Evolutionary conservation across 169 alveolate species (phyloP).

Genomic region (Plasmodium fragile): DNA sequence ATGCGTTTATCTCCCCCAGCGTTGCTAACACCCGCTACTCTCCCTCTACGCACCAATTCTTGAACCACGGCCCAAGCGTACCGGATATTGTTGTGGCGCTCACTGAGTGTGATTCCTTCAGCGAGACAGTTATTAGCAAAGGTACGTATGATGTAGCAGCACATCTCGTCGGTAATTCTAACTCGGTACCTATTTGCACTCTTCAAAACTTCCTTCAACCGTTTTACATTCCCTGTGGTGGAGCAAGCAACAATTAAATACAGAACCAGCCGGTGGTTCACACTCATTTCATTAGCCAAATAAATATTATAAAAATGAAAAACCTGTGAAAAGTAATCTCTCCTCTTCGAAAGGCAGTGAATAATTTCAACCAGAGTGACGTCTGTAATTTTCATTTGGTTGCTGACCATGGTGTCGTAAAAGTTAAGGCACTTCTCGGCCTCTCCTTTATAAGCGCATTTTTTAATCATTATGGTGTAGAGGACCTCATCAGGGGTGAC

Average conservation of each 20-base stretch:
- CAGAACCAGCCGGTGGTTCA: conserved; percentile 66
- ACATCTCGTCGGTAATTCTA: conserved; percentile 70
- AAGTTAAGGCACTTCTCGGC: conserved; percentile 87
- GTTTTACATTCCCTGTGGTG: conserved; percentile 78
- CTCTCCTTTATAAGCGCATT: conserved; percentile 79
- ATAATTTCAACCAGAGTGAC: conserved; percentile 87
- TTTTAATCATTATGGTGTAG: conserved; percentile 90
- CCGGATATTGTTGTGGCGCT: conserved; percentile 76
- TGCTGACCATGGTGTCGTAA: conserved; percentile 85
- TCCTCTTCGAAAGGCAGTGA: conserved; percentile 78
- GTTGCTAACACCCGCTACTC: neutral
- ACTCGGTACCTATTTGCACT: conserved; percentile 75
- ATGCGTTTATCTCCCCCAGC: neutral
- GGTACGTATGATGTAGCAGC: conserved; percentile 72
- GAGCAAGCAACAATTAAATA: conserved; percentile 82
- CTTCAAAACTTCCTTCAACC: conserved; percentile 80
- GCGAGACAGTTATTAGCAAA: conserved; percentile 78
- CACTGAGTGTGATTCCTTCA: conserved; percentile 40
- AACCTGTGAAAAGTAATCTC: conserved; percentile 80
- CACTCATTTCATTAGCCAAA: conserved; percentile 84
- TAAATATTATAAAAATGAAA: conserved; percentile 85
- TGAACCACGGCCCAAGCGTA: conserved; percentile 86
- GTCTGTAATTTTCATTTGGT: conserved; percentile 83
- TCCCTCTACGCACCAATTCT: neutral
- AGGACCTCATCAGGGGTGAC: conserved; percentile 89